A percentile compares a stretch with the other conserved stretches of the same genome.
These are phyloP conservation scores for Phytophthora pini DNA, from an alignment of 352 stramenopile genomes.

Conservation along the genomic window DNA sequence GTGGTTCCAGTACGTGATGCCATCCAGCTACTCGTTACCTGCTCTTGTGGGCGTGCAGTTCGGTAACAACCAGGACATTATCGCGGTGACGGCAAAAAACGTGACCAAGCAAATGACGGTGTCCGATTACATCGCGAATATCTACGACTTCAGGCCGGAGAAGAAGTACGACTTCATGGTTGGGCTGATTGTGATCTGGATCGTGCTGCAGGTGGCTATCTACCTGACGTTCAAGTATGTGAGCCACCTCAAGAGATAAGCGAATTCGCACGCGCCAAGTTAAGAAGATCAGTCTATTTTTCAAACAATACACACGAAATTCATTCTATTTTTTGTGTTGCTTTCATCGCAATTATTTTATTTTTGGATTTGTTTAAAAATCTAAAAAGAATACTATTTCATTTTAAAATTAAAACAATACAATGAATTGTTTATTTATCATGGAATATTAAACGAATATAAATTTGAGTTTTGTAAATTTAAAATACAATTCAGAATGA, in stretches of 20 bases:
- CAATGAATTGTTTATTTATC: too few species aligned
- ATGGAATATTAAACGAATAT: too few species aligned
- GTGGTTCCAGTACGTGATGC: slow-evolving; percentile 71
- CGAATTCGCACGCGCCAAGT: too few species aligned
- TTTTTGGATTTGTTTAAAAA: too few species aligned
- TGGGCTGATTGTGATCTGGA: slow-evolving; percentile 56
- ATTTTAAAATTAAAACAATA: too few species aligned
- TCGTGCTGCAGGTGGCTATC: slow-evolving; percentile 52
- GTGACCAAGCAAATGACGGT: slow-evolving; percentile 26
- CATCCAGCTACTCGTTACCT: slow-evolving; percentile 56
- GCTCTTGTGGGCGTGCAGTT: slow-evolving; percentile 45
- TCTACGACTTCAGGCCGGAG: slow-evolving; percentile 61
- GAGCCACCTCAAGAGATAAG: slow-evolving; percentile 76
- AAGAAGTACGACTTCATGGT: slow-evolving; percentile 53
- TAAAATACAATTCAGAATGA: too few species aligned
- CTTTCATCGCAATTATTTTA: too few species aligned
- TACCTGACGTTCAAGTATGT: slow-evolving; percentile 79
- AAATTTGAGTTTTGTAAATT: too few species aligned
- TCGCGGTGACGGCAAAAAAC: slow-evolving; percentile 12
- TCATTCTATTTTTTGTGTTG: too few species aligned
- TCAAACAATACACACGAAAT: too few species aligned
- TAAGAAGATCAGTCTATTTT: too few species aligned
- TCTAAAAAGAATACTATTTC: too few species aligned
- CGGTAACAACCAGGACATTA: slow-evolving; percentile 34
- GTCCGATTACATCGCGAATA: slow-evolving; percentile 40